Conservation (phyloP, 768 basidiomycete genomes). For the Boletales sp. region DNA sequence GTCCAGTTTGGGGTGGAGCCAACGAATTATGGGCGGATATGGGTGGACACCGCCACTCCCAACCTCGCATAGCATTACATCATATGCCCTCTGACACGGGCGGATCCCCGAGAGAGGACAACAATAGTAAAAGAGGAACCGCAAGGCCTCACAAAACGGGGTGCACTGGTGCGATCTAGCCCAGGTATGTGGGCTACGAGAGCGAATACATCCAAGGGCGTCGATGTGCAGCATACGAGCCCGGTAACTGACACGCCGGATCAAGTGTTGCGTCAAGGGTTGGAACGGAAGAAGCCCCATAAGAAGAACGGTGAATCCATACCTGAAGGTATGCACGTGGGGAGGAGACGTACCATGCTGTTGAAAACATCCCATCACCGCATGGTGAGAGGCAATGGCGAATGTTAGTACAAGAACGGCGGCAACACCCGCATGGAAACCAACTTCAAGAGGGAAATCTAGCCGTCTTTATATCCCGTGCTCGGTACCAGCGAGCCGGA, state of each 20-base stretch:
- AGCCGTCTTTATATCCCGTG: no score
- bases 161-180: no score
- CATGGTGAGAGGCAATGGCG: no score
- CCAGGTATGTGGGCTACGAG: no score
- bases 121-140: not conserved
- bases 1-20: no score
- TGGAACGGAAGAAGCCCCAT: not conserved
- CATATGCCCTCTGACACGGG: not conserved
- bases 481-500: no score
- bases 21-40: not conserved
- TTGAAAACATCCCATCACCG: no score
- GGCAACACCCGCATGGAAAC: no score
- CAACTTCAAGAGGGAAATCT: no score
- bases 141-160: not conserved
- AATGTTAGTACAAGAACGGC: no score
- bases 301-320: not conserved
- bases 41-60: slow-evolving; percentile 13
- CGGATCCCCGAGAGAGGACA: not conserved
- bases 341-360: no score
- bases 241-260: not conserved
- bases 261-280: not conserved
- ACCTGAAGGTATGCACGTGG: no score
- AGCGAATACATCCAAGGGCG: not conserved
- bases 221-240: not conserved
- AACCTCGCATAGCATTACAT: slow-evolving; percentile 12